Evolutionary conservation across 805 yeast species (phyloP).

Genomic region (Scheffersomyces ergatensis): DNA sequence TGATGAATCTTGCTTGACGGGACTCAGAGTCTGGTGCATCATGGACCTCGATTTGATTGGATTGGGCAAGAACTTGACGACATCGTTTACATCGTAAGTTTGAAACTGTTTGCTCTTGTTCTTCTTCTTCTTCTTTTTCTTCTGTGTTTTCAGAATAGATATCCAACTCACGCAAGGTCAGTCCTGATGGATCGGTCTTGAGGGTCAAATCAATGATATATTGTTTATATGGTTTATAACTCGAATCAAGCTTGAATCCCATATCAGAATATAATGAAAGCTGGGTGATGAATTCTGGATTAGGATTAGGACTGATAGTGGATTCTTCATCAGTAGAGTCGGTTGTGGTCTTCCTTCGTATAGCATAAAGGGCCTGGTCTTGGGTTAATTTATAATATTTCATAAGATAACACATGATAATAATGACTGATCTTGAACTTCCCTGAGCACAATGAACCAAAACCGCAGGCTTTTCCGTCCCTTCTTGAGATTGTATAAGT

Average conservation of each 20-base stretch:
- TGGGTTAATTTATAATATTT: conserved; percentile 51
- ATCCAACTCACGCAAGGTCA: conserved; percentile 22
- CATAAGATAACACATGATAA: conserved; percentile 50
- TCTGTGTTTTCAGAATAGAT: conserved; percentile 14
- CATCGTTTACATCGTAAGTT: conserved; percentile 78
- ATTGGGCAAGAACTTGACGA: conserved; percentile 64
- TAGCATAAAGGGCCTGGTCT: conserved; percentile 69
- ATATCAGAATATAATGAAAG: conserved; percentile 54
- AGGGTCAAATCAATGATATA: conserved; percentile 23
- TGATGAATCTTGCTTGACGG: conserved; percentile 63
- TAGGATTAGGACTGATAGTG: too few species aligned
- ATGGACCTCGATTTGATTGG: conserved; percentile 62
- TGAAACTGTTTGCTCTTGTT: conserved; percentile 8
- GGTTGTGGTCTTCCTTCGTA: conserved; percentile 65
- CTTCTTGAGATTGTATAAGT: too few species aligned
- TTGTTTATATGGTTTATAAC: conserved; percentile 21
- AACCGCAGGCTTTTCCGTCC: conserved; percentile 43
- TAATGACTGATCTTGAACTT: conserved; percentile 45
- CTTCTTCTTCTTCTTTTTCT: conserved; percentile 4
- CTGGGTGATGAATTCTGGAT: conserved; percentile 72
- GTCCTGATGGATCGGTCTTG: conserved; percentile 41
- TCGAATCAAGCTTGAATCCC: conserved; percentile 22
- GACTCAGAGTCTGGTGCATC: conserved; percentile 63
- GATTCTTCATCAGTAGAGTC: conserved; percentile 42
- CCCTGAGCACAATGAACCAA: conserved; percentile 56